phyloP scores from a whole-genome alignment of 805 yeast species.

The Saccharomycopsis sp. region DNA sequence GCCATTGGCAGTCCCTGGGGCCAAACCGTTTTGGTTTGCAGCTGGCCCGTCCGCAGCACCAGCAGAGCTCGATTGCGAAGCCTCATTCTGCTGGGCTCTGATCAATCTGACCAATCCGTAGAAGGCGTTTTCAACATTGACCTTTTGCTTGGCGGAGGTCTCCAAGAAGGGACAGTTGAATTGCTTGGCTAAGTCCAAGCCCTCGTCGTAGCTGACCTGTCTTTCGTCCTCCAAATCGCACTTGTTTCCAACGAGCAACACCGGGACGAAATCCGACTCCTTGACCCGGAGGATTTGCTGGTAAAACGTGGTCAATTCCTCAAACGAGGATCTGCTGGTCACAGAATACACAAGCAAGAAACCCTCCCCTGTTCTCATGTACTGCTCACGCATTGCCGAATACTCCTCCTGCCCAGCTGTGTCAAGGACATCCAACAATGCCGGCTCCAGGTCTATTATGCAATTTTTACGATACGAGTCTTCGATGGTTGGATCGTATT shows the following conservation, averaged over 20 bases:
- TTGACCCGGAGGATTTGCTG: slow-evolving; percentile 76
- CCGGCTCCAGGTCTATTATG: slow-evolving; percentile 70
- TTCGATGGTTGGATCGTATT: slow-evolving; percentile 97
- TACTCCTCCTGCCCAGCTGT: slow-evolving; percentile 99
- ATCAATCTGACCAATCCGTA: slow-evolving; percentile 59
- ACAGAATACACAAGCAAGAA: slow-evolving; percentile 84
- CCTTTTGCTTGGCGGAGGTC: slow-evolving; percentile 86
- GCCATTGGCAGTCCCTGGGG: background rate
- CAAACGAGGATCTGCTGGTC: slow-evolving; percentile 77
- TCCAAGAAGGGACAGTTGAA: slow-evolving; percentile 76
- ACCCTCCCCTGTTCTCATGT: slow-evolving; percentile 95
- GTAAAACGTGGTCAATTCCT: slow-evolving; percentile 73
- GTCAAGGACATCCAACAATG: slow-evolving; percentile 81
- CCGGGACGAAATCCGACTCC: slow-evolving; percentile 69
- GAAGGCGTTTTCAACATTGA: slow-evolving; percentile 84
- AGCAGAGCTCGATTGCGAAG: slow-evolving; percentile 18
- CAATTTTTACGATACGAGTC: slow-evolving; percentile 86
- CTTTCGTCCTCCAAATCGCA: slow-evolving; percentile 70
- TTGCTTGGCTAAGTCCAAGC: slow-evolving; percentile 51
- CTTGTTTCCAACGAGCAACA: slow-evolving; percentile 74
- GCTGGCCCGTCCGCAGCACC: slow-evolving; percentile 3
- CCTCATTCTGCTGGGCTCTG: slow-evolving; percentile 24
- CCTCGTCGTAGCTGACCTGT: slow-evolving; percentile 66
- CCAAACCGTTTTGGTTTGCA: background rate
- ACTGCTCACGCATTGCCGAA: slow-evolving; percentile 87